phyloP scores from a whole-genome alignment of 2,329 filamentous ascomycete species.

The Pseudogymnoascus sp. region DNA sequence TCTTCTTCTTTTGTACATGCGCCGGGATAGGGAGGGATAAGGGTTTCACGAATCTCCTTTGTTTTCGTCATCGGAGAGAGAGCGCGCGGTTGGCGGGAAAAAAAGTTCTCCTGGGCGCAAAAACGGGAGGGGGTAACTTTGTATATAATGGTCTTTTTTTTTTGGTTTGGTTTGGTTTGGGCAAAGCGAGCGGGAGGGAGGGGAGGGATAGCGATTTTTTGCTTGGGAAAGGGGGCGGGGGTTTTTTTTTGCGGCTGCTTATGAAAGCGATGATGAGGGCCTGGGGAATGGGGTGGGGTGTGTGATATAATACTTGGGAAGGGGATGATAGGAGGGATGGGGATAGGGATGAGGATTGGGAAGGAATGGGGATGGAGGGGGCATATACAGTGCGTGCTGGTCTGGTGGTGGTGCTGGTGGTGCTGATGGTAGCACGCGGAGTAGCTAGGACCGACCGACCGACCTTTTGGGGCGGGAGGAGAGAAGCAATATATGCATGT shows the following conservation, averaged over 20 bases:
- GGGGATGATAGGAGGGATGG: background rate
- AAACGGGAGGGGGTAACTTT: background rate
- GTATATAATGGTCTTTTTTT: background rate
- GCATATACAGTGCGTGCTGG: background rate
- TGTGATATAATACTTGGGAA: background rate
- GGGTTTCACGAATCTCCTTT: background rate
- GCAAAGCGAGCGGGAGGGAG: background rate
- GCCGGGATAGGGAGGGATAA: background rate
- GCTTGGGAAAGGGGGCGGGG: background rate
- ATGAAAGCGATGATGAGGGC: background rate
- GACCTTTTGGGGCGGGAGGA: background rate
- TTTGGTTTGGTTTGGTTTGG: background rate
- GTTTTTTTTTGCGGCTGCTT: background rate
- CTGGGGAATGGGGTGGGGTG: background rate
- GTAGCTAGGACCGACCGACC: background rate
- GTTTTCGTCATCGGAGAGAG: background rate
- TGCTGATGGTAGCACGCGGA: background rate
- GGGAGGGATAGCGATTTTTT: background rate
- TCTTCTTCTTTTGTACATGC: background rate
- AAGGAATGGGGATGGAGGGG: background rate
- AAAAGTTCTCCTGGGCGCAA: background rate
- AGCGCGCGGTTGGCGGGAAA: background rate
- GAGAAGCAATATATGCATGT: slow-evolving; percentile 6
- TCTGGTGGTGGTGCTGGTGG: background rate
- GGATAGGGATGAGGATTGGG: background rate